phyloP scores from a whole-genome alignment of 2,329 filamentous ascomycete genomes.

The Ceratocystis alfenasii region DNA sequence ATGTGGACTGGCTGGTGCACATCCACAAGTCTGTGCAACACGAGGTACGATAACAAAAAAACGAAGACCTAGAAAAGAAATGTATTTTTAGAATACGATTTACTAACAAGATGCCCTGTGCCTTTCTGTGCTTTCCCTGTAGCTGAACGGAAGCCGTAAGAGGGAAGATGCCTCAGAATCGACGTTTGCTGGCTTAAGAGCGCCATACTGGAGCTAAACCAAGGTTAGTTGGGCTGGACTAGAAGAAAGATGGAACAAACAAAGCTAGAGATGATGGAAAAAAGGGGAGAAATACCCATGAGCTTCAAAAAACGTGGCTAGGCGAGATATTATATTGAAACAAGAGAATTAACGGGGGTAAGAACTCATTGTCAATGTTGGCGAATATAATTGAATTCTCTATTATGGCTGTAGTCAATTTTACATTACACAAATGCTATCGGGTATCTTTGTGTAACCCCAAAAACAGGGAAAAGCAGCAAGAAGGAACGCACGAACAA shows the following conservation, averaged over 20 bases:
- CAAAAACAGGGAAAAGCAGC: too few relatives aligned
- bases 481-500: too few relatives aligned
- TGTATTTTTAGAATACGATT: too few relatives aligned
- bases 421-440: not conserved
- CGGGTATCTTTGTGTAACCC: too few relatives aligned
- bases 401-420: not conserved
- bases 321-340: too few relatives aligned
- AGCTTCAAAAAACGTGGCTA: not conserved
- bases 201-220: constrained; percentile 40
- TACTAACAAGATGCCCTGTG: not conserved
- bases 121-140: constrained; percentile 7
- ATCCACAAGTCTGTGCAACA: constrained; percentile 86
- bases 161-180: constrained; percentile 49
- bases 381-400: too few relatives aligned
- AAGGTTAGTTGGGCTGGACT: not conserved
- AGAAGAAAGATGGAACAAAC: not conserved
- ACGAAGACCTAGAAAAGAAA: too few relatives aligned
- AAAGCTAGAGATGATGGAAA: too few relatives aligned
- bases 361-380: too few relatives aligned
- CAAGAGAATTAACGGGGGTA: too few relatives aligned
- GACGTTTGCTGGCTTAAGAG: constrained; percentile 47
- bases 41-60: constrained; percentile 43
- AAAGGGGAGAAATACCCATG: not conserved
- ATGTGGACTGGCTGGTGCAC: constrained; percentile 96
- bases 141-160: constrained; percentile 60